Percentiles rank a stretch among this genome's conserved stretches.
phyloP scores from a whole-genome alignment of 345 rosid species.

The Syzygium jambos region DNA sequence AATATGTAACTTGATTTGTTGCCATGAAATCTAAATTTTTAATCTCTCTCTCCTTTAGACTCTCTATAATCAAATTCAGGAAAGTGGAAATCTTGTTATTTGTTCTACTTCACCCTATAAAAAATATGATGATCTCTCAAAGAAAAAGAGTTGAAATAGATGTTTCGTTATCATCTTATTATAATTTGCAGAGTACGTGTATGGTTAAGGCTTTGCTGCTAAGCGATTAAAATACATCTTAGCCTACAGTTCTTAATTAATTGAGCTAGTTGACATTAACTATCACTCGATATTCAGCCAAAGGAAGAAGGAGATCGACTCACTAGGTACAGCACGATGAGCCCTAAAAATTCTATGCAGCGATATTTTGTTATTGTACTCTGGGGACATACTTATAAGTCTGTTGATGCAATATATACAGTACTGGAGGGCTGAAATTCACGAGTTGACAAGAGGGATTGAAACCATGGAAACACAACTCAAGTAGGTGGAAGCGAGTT shows the following conservation, averaged over 20 bases:
- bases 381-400: neutral
- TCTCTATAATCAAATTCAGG: neutral
- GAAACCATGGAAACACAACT: slow-evolving; percentile 30
- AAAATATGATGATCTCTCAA: neutral
- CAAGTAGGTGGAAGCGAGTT: slow-evolving; percentile 15
- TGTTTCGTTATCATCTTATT: neutral
- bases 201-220: too few relatives aligned
- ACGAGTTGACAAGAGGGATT: slow-evolving; percentile 22
- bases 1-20: neutral
- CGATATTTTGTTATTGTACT: neutral
- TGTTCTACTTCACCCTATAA: neutral
- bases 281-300: neutral
- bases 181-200: neutral
- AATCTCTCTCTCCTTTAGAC: neutral
- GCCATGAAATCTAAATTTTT: neutral
- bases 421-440: slow-evolving; percentile 41
- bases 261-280: neutral
- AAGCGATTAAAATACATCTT: neutral
- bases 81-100: neutral
- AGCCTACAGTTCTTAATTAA: neutral
- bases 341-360: neutral
- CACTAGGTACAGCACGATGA: neutral
- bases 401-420: neutral
- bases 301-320: neutral
- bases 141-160: neutral